phyloP scores from a whole-genome alignment of 148 eudicot genomes.

The Selenicereus undatus region DNA sequence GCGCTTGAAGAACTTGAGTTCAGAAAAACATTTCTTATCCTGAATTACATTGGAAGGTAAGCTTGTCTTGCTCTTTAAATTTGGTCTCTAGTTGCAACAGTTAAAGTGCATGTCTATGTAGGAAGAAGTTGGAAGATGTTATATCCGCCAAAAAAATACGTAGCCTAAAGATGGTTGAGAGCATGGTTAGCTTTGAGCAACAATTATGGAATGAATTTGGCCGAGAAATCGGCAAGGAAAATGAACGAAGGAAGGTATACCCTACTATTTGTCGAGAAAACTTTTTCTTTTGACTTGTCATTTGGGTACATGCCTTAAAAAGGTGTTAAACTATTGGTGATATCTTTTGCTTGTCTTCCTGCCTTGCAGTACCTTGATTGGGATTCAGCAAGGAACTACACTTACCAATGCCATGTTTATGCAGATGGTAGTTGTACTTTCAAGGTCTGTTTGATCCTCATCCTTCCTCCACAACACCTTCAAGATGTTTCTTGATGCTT shows the following conservation, averaged over 20 bases:
- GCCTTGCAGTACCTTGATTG: constrained; percentile 54
- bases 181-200: constrained; percentile 52
- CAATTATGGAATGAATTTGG: constrained; percentile 57
- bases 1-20: constrained; percentile 51
- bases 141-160: constrained; percentile 32
- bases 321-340: not conserved
- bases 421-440: constrained; percentile 48
- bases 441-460: constrained; percentile 41
- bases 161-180: constrained; percentile 21
- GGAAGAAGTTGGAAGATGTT: constrained; percentile 47
- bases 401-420: constrained; percentile 54
- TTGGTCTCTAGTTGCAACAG: not conserved
- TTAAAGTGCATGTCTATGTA: constrained; percentile 25
- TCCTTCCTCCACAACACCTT: not conserved
- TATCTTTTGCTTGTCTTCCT: not conserved
- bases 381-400: constrained; percentile 50
- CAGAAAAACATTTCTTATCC: constrained; percentile 51
- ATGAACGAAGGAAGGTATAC: constrained; percentile 49
- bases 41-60: constrained; percentile 64
- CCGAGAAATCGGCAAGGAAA: constrained; percentile 21
- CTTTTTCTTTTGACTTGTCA: not conserved
- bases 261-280: not conserved
- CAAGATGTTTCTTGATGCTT: not conserved
- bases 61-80: constrained; percentile 8
- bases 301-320: constrained; percentile 6